A percentile compares a stretch with the other conserved stretches of the same genome.
Conservation (phyloP, 2,329 filamentous ascomycete genomes). For the Scytalidium sp. region DNA sequence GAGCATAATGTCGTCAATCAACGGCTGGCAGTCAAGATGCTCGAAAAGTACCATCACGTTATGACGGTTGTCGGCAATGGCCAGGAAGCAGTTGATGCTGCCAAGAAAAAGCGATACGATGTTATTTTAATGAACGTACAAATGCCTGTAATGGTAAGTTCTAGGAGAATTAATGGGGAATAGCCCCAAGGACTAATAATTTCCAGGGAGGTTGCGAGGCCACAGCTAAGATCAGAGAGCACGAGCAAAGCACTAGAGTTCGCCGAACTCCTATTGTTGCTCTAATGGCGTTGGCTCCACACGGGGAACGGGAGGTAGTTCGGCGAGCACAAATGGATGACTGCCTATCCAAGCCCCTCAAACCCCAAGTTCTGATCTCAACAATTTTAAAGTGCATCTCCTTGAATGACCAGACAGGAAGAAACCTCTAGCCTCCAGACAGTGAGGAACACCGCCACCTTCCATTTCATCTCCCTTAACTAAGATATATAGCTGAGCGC, state of each 20-base stretch:
- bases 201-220: constrained; percentile 87
- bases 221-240: constrained; percentile 93
- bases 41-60: constrained; percentile 93
- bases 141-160: constrained; percentile 96
- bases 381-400: constrained; percentile 97
- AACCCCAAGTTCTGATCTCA: constrained; percentile 96
- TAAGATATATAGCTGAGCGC: too few relatives aligned
- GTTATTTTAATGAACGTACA: constrained; percentile 99
- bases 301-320: constrained; percentile 96
- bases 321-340: constrained; percentile 99
- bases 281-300: constrained; percentile 95
- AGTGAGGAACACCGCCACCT: constrained; percentile 28
- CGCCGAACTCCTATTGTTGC: constrained; percentile 93
- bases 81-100: constrained; percentile 85
- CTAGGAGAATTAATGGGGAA: not conserved
- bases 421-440: constrained; percentile 45
- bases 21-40: constrained; percentile 89
- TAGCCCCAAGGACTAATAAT: constrained; percentile 31
- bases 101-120: constrained; percentile 90
- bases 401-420: constrained; percentile 78
- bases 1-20: constrained; percentile 99
- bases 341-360: constrained; percentile 93
- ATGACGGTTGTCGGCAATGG: constrained; percentile 95
- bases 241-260: constrained; percentile 76
- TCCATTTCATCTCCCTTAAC: too few relatives aligned